These are phyloP conservation scores for Calonectria henricotiae DNA, from an alignment of 2,329 filamentous ascomycete genomes.

Conservation along the genomic window DNA sequence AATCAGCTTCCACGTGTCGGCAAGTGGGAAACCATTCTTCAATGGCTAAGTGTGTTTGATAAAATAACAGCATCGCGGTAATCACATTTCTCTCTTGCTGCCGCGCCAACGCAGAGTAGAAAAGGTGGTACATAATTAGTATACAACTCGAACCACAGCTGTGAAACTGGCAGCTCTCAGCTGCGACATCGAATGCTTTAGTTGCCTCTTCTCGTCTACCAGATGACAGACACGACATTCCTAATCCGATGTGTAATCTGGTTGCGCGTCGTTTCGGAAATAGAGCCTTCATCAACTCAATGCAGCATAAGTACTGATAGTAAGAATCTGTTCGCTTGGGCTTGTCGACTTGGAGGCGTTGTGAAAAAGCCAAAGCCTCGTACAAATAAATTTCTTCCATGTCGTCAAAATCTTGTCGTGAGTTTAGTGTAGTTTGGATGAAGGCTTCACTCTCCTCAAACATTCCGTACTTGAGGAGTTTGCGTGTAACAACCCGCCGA, in stretches of 20 bases:
- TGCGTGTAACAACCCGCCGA: neutral
- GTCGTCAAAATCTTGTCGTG: conserved; percentile 1
- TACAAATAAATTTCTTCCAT: conserved; percentile 17
- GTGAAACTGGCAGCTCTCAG: neutral
- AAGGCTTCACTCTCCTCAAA: conserved; percentile 15
- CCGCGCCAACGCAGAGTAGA: conserved; percentile 6
- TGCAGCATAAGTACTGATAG: conserved; percentile 2
- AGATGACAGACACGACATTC: conserved; percentile 5
- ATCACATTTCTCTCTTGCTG: conserved; percentile 1
- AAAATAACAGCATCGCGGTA: neutral
- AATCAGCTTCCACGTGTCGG: neutral
- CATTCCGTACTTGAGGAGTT: conserved; percentile 12
- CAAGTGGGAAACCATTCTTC: neutral
- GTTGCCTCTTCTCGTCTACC: conserved; percentile 14
- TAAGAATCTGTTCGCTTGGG: neutral
- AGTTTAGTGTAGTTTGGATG: conserved; percentile 9
- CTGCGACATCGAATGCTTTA: conserved; percentile 8
- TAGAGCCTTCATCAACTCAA: neutral
- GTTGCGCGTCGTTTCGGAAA: neutral
- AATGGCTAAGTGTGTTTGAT: neutral
- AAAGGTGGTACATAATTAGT: neutral
- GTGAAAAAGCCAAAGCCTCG: conserved; percentile 4
- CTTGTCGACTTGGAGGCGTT: conserved; percentile 3
- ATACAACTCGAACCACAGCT: neutral
- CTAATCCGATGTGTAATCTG: conserved; percentile 5